Evolutionary conservation across 2,329 filamentous ascomycete species (phyloP), one percentile per base, ranked within the genome.

Genomic region (Ophiostoma tasmaniense): DNA sequence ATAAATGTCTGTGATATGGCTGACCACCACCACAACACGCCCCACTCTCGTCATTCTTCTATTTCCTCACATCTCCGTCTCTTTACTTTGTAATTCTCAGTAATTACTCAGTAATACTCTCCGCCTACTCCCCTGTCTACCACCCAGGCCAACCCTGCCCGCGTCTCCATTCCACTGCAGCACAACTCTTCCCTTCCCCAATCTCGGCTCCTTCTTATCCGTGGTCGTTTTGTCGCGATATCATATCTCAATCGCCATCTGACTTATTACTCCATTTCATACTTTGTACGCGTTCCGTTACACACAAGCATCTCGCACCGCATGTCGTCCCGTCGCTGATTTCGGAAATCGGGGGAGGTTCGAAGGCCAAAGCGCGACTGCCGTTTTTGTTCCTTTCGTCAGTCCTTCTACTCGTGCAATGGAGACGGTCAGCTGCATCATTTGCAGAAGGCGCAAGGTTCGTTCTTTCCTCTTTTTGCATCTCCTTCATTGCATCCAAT

Each of bases 361-460:
- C 5, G 33, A 33, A 33, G 33, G 33, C 8, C 33, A 65, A 42
- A 37, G 35, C 25, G 64, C 64, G 33, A 42, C 64, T 28, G 64
- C 35, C 42, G 13, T 42, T 42, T 42, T 42, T 42, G 33, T 33
- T 8, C 8, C 33, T 33, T 33, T 33, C 33, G 33, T 33, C 33
- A 6, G 33, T 42, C n/a, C 28, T 20, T 55, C 14, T 8, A n/a
- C n/a, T 25, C n/a, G 39, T 28, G 45, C 45, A 11, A 66, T 70
- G 66, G 62, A 70, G 52, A 28, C 69, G 6, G 59, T 87, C 59
- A 70, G 69, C 59, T 70, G 69, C 65, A 45, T 70, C 14, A 70
- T 68, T 25, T 70, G 69, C 37, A 66, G 69, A n/a, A 59, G 66
- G 55, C 67, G 69, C 52, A 70, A 70, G 69, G 69, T 69, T 64